Evolutionary conservation across 306 rosid species (phyloP), one percentile per base, ranked within the genome.

Genomic region (Cucurbita pepo): DNA sequence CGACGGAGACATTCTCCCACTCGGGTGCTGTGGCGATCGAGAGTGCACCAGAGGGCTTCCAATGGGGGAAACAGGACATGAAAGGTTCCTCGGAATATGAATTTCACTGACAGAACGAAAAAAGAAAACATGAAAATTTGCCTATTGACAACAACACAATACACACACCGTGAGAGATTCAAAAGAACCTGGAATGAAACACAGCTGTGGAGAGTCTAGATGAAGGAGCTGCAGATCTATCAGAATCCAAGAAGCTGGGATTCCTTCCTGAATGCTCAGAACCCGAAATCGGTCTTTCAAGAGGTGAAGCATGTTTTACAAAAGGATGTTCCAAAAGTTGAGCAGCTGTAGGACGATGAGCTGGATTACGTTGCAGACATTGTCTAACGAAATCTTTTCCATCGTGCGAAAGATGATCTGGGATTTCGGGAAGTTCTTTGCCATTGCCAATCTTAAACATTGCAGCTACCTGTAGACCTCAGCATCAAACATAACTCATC

Each of bases 401-500:
- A 40, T 92, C 90, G 36, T 80, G 88, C 41, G 95, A 85, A 51
- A 92, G 81, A 81, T 86, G 82, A 69, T 80, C 89, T 48, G 97
- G 97, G 73, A 89, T 82, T 63, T 71, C 79, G 22, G 97, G 97
- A 79, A 86, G 90, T 77, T 89, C 96, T 80, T 77, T 83, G 79
- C 89, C 82, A 72, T 83, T 86, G 50, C 91, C 94, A 66, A 92
- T 88, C 85, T 92, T 92, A 77, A 92, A 92, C 89, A 92, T 83
- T 25, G 97, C 97, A 79, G 97, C 96, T 69, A 88, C 86, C 97
- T 92, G 71, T 52, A 71, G 79, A 82, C 58, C 55, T 78, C 60
- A 81, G 38, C 76, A 74, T 69, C 45, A 73, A 77, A 77, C 65
- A 83, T 41, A 79, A 61, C 38, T 60, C 69, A 19, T 14, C 55